Conservation (phyloP, 176 grass and related monocot genomes). For the Phragmites australis region DNA sequence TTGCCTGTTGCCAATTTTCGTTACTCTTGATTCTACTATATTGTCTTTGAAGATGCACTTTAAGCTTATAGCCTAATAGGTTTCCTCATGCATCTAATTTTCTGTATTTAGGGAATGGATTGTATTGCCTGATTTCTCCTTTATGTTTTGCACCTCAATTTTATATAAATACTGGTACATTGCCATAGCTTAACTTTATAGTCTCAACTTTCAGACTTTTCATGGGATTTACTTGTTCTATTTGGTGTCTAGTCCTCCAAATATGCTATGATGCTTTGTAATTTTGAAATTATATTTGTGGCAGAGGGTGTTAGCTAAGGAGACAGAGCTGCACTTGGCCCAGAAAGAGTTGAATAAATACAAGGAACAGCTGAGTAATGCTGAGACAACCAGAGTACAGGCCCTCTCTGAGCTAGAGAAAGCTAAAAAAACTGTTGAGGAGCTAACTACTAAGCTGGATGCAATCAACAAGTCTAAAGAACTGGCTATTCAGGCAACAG, state of each 20-base stretch:
- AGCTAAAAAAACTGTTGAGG: slow-evolving; percentile 76
- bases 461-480: slow-evolving; percentile 86
- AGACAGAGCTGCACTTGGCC: slow-evolving; percentile 84
- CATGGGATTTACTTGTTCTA: slow-evolving; percentile 17
- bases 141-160: background rate
- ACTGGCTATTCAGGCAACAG: slow-evolving; percentile 67
- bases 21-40: background rate
- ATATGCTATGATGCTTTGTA: slow-evolving; percentile 25
- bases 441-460: slow-evolving; percentile 68
- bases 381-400: slow-evolving; percentile 73
- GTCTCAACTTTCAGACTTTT: slow-evolving; percentile 15
- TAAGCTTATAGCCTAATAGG: slow-evolving; percentile 9
- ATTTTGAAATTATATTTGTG: slow-evolving; percentile 31
- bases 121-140: background rate
- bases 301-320: slow-evolving; percentile 78
- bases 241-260: slow-evolving; percentile 20
- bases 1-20: background rate
- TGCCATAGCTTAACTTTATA: slow-evolving; percentile 21
- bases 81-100: slow-evolving; percentile 18
- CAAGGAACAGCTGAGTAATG: slow-evolving; percentile 81
- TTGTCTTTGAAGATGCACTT: slow-evolving; percentile 10
- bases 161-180: background rate
- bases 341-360: slow-evolving; percentile 94
- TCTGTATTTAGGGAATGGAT: background rate
- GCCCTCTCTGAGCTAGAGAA: slow-evolving; percentile 86